Base-by-base conservation (phyloP, 1,284 basidiomycete genomes). In the Caloboletus inedulis region DNA sequence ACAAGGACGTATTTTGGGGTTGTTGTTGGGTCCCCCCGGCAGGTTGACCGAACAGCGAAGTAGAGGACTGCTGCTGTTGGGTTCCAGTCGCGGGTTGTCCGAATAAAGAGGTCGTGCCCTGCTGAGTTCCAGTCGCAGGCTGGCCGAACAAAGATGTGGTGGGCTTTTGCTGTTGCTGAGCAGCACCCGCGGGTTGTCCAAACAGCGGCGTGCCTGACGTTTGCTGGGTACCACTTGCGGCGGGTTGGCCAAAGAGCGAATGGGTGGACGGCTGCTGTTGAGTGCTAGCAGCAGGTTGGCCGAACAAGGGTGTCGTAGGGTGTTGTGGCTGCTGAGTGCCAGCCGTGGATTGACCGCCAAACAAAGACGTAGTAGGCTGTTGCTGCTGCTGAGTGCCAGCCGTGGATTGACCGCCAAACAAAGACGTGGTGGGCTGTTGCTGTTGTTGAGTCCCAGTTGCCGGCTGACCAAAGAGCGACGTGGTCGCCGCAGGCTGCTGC, bases 161-260 rank as follows among this genome's bases (percentile, higher is more conserved):
- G 4, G 60, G 46, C 18, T 52, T 61, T 45, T 64, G 63, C 21
- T 60, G 63, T 36, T 63, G 64, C 42, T 71, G 72, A 49, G 65
- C 19, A 40, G 47, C 50, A 49, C 58, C 23, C 29, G 59, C 42
- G 52, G 62, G 47, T 58, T 61, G 53, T 48, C 62, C 65, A 48
- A 71, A 69, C 10, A 61, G 40, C 13, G 62, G 59, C 21, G 59
- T 57, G 44, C 62, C 54, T 18, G 51, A 29, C 55, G 62, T 43
- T 70, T 62, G 53, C 13, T 59, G 60, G 25, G 56, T 45, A 3
- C 60, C 52, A 18, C 52, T 41, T 31, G 52, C 25, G 4, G 59
- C 27, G 18, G 71, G 70, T 30, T 55, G 66, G 21, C 74, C 72
- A 54, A 77, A 77, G 13, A 72, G 45, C 35, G 69, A 64, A 0